Evolutionary conservation across 768 basidiomycete species (phyloP).

Genomic region (Auricularia sp.): DNA sequence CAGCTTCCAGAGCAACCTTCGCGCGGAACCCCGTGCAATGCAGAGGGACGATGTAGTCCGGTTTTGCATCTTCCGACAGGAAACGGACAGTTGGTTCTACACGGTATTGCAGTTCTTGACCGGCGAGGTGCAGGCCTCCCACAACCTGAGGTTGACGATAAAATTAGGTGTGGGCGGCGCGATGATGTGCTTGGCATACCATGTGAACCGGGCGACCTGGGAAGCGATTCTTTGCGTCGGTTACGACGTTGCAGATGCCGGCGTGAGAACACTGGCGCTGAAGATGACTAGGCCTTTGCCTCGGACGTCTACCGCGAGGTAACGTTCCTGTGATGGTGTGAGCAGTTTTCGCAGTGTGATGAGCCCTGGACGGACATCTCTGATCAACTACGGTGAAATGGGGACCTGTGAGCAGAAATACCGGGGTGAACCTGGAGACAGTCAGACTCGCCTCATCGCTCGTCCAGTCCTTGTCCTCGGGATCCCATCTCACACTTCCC

Average conservation of each 20-base stretch:
- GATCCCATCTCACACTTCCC: constrained; percentile 55
- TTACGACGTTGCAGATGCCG: constrained; percentile 76
- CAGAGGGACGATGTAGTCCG: constrained; percentile 68
- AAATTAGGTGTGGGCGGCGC: background rate
- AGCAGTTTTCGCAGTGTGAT: background rate
- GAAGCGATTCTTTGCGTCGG: constrained; percentile 53
- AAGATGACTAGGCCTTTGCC: constrained; percentile 77
- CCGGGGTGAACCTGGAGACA: no score
- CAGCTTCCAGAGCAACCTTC: constrained; percentile 58
- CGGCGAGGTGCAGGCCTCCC: constrained; percentile 77
- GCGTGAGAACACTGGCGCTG: constrained; percentile 76
- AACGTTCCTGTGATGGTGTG: constrained; percentile 76
- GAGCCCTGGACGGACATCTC: background rate
- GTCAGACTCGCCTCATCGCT: constrained; percentile 39
- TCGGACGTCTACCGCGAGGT: constrained; percentile 63
- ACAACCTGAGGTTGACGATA: constrained; percentile 39
- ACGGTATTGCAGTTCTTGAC: constrained; percentile 50
- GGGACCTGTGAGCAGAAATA: no score
- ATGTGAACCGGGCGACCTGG: constrained; percentile 58
- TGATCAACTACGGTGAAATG: background rate
- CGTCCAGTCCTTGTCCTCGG: constrained; percentile 31
- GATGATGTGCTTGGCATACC: constrained; percentile 28
- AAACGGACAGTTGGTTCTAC: constrained; percentile 64
- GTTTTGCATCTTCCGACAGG: constrained; percentile 51
- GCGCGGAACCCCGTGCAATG: constrained; percentile 76